Evolutionary conservation across 2,329 filamentous ascomycete genomes (phyloP), one percentile per base, ranked within the genome.

Genomic region (Leptoxyphium fumago): DNA sequence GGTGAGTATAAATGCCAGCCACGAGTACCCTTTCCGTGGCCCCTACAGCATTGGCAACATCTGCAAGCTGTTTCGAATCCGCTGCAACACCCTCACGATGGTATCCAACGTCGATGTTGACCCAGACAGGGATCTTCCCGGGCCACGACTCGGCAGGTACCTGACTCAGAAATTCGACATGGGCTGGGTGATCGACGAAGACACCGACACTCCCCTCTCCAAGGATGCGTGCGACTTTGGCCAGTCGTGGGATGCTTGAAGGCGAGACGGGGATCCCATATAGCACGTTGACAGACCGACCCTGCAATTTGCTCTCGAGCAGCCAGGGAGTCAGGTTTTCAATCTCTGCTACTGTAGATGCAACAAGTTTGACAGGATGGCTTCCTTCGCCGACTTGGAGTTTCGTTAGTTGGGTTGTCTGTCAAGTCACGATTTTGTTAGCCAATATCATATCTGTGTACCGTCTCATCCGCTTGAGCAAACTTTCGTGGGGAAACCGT

Each of bases 101-200:
- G 51, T 77, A 77, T 10, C 82, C 82, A 42, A 82, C 78, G 57
- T 89, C 82, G 34, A 89, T 74, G 54, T 88, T 88, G 54, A 88
- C 65, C 55, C 79, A 84, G 11, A 83, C 66, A 0, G 67, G 68
- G 2, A 78, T 73, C 1, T 64, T 59, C 40, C 66, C 62, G 13
- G 56, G 62, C 42, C 69, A 72, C 1, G 68, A 65, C 1, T 63
- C 52, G 2, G 51, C 47, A 36, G 66, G 57, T 39, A 71, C 63
- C 5, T 70, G 55, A 0, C 64, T 55, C n/a, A 75, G 60, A 5
- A 69, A 61, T 1, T 66, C 57, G 2, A 84, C 59, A 57, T 85
- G 81, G 10, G 69, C 67, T 0, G 70, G 64, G 58, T 87, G 75
- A 58, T 91, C 84, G 43, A 87, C 67, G 55, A 89, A 75, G 3